Conservation (phyloP, 2,329 filamentous ascomycete genomes). For the Teratosphaeria destructans region DNA sequence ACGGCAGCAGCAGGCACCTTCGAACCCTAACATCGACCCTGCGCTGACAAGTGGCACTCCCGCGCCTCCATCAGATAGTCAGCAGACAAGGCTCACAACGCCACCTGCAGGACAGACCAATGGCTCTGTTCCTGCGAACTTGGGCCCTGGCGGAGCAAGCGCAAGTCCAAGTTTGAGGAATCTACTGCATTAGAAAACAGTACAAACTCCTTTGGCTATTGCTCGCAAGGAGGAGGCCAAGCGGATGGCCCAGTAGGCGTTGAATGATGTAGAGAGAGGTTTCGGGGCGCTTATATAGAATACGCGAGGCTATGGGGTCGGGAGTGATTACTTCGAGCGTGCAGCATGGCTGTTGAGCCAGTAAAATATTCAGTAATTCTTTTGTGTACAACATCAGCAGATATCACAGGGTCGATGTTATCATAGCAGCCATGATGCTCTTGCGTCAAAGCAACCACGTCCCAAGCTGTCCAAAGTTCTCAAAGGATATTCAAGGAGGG, state of each 20-base stretch:
- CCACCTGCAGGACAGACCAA: slow-evolving; percentile 16
- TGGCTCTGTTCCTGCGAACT: slow-evolving; percentile 4
- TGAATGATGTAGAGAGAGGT: background rate
- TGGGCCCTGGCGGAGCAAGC: slow-evolving; percentile 27
- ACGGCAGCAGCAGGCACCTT: slow-evolving; percentile 4
- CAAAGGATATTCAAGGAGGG: background rate
- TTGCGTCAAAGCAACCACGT: background rate
- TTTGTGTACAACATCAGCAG: background rate
- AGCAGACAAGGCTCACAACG: slow-evolving; percentile 11
- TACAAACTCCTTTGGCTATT: background rate
- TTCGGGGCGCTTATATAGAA: background rate
- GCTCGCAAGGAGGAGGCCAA: background rate
- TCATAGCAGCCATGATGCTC: background rate
- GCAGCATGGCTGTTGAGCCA: background rate
- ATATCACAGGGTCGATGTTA: background rate
- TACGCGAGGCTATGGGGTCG: too few species aligned
- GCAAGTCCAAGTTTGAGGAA: slow-evolving; percentile 40
- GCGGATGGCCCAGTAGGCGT: background rate
- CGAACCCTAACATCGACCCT: slow-evolving; percentile 2
- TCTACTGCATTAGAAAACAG: slow-evolving; percentile 29
- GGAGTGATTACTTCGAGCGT: too few species aligned
- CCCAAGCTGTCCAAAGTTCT: background rate
- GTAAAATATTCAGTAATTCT: background rate
- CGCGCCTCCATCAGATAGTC: background rate
- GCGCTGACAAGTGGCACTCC: slow-evolving; percentile 6